Base-by-base conservation (phyloP, 345 rosid genomes). In the Murraya koenigii region DNA sequence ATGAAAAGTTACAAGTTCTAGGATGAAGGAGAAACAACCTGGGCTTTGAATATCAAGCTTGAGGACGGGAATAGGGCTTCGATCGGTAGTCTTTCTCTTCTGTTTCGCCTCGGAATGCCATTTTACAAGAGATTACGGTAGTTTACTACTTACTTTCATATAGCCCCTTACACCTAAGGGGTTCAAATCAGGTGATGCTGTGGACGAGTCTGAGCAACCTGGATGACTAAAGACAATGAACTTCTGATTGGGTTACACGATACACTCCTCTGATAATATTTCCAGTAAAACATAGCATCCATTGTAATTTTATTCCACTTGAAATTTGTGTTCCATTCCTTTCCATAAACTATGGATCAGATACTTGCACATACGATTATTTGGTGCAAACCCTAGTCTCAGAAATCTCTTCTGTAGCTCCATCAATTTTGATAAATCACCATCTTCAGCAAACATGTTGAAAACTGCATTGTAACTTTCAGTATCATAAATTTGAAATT, bases 351-450 rank as follows among this genome's bases (percentile, higher is more conserved):
- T 83, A 61, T 85, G 83, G 69, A 93, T 86, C 79, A 89, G 78
- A 75, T 88, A 79, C 81, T 87, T 90, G 89, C 86, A 86, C 61
- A 88, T 85, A 35, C 80, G 74, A 26, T 82, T 80, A 79, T 89
- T 88, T 26, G 96, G 96, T 69, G 83, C 85, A 85, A 87, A 90
- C 41, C 98, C 98, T 52, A 91, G 36, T 82, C 83, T 91, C 89
- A 87, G 69, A 87, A 90, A 79, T 72, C 91, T 86, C 14, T 90
- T 85, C 59, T 93, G 98, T 81, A 92, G 79, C 79, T 83, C 88
- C 84, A 88, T 86, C 66, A 87, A 80, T 80, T 72, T 66, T 41
- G 78, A 73, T 78, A 79, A 81, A 83, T 87, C 83, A 66, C 88
- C 94, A 26, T 59, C 86, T 76, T 87, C 92, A 64, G 77, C 79